These are phyloP conservation scores for Hymenotorrendiella dingleyae DNA, from an alignment of 2,329 filamentous ascomycete genomes.

Conservation along the genomic window DNA sequence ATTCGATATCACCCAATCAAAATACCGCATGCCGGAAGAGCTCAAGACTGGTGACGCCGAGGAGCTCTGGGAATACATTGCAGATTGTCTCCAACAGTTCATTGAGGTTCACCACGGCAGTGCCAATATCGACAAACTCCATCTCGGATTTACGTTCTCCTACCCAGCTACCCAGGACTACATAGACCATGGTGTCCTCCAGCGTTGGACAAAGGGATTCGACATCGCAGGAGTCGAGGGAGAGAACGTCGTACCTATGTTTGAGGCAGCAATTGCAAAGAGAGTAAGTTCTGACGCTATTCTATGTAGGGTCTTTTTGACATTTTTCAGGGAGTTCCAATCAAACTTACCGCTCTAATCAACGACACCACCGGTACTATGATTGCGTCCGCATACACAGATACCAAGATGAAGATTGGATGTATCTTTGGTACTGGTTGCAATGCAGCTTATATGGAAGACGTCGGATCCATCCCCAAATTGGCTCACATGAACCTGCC, in stretches of 20 bases:
- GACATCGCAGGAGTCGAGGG: conserved; percentile 91
- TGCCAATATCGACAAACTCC: conserved; percentile 57
- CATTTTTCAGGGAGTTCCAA: conserved; percentile 66
- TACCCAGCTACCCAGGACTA: conserved; percentile 91
- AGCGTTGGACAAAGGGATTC: conserved; percentile 97
- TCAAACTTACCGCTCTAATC: conserved; percentile 88
- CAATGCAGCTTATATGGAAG: conserved; percentile 97
- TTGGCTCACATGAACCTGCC: conserved; percentile 86
- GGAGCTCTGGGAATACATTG: conserved; percentile 91
- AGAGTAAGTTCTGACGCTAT: conserved; percentile 42
- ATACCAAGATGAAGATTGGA: conserved; percentile 84
- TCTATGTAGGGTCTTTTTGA: conserved; percentile 12
- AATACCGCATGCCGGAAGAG: conserved; percentile 91
- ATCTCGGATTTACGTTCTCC: conserved; percentile 92
- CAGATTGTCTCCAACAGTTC: conserved; percentile 87
- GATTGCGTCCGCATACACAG: conserved; percentile 96
- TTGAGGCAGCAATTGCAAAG: conserved; percentile 70
- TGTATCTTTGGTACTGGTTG: conserved; percentile 98
- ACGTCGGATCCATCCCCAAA: conserved; percentile 87
- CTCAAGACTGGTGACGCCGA: conserved; percentile 79
- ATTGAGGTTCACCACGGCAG: conserved; percentile 78
- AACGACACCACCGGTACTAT: conserved; percentile 97
- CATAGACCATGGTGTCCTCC: conserved; percentile 86
- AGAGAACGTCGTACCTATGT: conserved; percentile 80
- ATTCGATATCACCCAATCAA: conserved; percentile 92